Evolutionary conservation across 345 rosid species (phyloP), one percentile per base, ranked within the genome.

Genomic region (Bruguiera sexangula): DNA sequence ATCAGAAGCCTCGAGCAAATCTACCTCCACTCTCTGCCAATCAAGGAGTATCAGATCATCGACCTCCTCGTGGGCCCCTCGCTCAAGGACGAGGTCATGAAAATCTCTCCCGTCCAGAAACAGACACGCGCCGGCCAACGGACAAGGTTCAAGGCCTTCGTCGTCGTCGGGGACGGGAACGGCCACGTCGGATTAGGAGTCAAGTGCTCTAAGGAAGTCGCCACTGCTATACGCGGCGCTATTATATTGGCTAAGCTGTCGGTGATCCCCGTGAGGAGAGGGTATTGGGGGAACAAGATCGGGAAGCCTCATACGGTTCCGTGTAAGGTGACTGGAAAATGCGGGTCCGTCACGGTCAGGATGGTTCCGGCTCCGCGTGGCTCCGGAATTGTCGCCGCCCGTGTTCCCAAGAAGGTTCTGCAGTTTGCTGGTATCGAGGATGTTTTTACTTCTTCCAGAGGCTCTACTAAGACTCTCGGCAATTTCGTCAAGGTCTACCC

Each of bases 71-170:
- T 86, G 2, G 93, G 80, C 19, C 92, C 90, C 0, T 50, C 83
- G 0, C 77, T 93, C 71, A 93, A 90, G 73, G 98, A 93, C 10
- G 98, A 93, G 84, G 98, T 93, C 54, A 93, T 93, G 98, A 93
- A 93, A 68, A 90, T 90, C 78, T 86, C 86, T 78, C 95, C 98
- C 0, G 96, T 90, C 24, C 98, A 92, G 93, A 92, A 92, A 30
- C 96, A 92, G 75, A 88, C 91, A 50, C 80, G 94, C 34, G 94
- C 91, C 60, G 92, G 92, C 8, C 95, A 89, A 76, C 69, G 95
- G n/a, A 87, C 95, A 19, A 68, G 95, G 57, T 89, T 87, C 80
- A 88, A 88, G 86, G 91, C 88, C 10, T 88, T 88, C 30, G 91
- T 88, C 0, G 89, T 88, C 36, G 93, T 88, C 29, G 91, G 93